Evolutionary conservation across 2,329 filamentous ascomycete species (phyloP).

Genomic region (Fusarium paranaense): DNA sequence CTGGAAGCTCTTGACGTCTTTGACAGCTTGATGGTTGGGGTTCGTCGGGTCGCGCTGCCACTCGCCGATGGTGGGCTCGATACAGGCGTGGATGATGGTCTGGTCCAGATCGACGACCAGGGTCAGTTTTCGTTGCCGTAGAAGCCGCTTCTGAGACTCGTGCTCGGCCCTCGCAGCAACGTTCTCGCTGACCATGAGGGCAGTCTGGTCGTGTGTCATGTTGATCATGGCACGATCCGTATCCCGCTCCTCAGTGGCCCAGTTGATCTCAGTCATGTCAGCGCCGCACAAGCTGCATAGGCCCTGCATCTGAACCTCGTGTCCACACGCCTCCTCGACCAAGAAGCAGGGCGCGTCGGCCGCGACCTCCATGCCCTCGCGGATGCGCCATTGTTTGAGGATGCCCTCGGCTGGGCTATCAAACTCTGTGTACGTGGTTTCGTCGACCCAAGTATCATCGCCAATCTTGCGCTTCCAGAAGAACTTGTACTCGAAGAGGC

Average conservation of each 20-base stretch:
- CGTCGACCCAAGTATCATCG: slow-evolving; percentile 70
- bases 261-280: slow-evolving; percentile 93
- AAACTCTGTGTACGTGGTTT: slow-evolving; percentile 80
- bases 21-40: slow-evolving; percentile 91
- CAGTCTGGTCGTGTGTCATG: slow-evolving; percentile 92
- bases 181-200: slow-evolving; percentile 83
- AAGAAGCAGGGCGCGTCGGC: slow-evolving; percentile 72
- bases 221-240: slow-evolving; percentile 91
- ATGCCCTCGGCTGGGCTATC: slow-evolving; percentile 86
- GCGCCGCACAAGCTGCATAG: slow-evolving; percentile 93
- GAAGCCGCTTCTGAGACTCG: slow-evolving; percentile 84
- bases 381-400: slow-evolving; percentile 80
- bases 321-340: slow-evolving; percentile 90
- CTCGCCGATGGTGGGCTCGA: slow-evolving; percentile 94
- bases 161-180: slow-evolving; percentile 87
- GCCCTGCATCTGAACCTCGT: slow-evolving; percentile 91
- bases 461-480: slow-evolving; percentile 81
- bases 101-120: slow-evolving; percentile 97
- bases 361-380: slow-evolving; percentile 72
- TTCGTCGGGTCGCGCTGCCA: slow-evolving; percentile 92
- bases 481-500: slow-evolving; percentile 89
- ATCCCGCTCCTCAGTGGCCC: slow-evolving; percentile 83
- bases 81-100: slow-evolving; percentile 97
- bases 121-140: slow-evolving; percentile 85
- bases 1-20: slow-evolving; percentile 89